Evolutionary conservation across 179 eudicot genomes (phyloP).

Genomic region (Beta corolliflora): DNA sequence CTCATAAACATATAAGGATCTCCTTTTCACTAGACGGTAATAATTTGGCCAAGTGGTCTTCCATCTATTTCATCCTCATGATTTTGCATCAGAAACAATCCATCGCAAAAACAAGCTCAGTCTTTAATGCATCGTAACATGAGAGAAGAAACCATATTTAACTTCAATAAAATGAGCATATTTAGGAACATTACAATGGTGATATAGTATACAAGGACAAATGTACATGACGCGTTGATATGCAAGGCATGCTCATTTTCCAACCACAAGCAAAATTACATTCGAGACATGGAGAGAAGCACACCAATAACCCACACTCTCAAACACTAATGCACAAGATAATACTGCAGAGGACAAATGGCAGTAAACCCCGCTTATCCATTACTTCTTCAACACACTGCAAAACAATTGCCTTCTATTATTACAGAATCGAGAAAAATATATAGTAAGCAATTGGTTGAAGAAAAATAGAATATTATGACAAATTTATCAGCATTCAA

Average conservation of each 20-base stretch:
- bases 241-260: slow-evolving; percentile 9
- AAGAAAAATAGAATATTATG: neutral
- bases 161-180: neutral
- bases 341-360: neutral
- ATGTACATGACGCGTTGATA: slow-evolving; percentile 27
- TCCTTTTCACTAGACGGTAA: neutral
- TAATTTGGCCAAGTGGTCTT: neutral
- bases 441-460: neutral
- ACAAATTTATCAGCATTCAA: neutral
- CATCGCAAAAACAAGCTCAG: neutral
- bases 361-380: slow-evolving; percentile 13
- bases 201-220: slow-evolving; percentile 17
- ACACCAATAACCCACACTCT: slow-evolving; percentile 22
- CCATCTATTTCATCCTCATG: neutral
- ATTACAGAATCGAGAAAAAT: neutral
- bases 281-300: slow-evolving; percentile 22
- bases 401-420: slow-evolving; percentile 18
- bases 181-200: neutral
- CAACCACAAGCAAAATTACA: slow-evolving; percentile 18
- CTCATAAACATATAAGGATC: neutral
- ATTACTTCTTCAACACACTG: slow-evolving; percentile 59
- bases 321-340: slow-evolving; percentile 10
- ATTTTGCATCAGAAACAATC: neutral
- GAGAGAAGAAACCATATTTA: neutral
- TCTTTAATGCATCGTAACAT: no score